These are phyloP conservation scores for Leccinum arenicola DNA, from an alignment of 768 basidiomycete genomes.

Conservation along the genomic window DNA sequence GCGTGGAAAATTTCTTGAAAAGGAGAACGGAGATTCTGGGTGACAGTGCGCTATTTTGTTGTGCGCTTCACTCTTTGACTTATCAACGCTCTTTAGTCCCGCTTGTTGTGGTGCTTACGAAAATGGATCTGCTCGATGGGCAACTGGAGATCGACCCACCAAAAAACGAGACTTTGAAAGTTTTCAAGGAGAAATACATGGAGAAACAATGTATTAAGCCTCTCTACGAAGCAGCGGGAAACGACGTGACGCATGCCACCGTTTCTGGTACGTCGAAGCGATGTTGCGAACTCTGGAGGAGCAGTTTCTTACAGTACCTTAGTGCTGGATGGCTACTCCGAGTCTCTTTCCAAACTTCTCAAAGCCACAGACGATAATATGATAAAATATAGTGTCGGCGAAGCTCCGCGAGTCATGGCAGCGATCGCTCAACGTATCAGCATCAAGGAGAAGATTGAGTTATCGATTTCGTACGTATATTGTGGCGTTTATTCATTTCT, in stretches of 20 bases:
- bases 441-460: constrained; percentile 15
- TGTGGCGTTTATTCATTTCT: background rate
- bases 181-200: background rate
- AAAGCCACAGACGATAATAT: constrained; percentile 3
- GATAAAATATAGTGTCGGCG: constrained; percentile 3
- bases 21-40: constrained; percentile 6
- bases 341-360: constrained; percentile 5
- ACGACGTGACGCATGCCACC: background rate
- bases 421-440: constrained; percentile 16
- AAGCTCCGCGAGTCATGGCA: constrained; percentile 10
- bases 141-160: constrained; percentile 7
- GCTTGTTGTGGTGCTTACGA: constrained; percentile 17
- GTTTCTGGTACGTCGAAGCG: constrained; percentile 9
- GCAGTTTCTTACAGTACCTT: background rate
- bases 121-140: constrained; percentile 6
- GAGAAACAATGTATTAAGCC: constrained; percentile 1
- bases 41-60: background rate
- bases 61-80: background rate
- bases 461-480: constrained; percentile 9
- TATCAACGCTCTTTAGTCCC: constrained; percentile 5
- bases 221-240: constrained; percentile 1
- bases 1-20: constrained; percentile 12
- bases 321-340: constrained; percentile 5
- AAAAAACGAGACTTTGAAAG: background rate
- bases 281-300: background rate